Conservation (phyloP, 345 rosid species). For the Eucalyptus erythrocorys region DNA sequence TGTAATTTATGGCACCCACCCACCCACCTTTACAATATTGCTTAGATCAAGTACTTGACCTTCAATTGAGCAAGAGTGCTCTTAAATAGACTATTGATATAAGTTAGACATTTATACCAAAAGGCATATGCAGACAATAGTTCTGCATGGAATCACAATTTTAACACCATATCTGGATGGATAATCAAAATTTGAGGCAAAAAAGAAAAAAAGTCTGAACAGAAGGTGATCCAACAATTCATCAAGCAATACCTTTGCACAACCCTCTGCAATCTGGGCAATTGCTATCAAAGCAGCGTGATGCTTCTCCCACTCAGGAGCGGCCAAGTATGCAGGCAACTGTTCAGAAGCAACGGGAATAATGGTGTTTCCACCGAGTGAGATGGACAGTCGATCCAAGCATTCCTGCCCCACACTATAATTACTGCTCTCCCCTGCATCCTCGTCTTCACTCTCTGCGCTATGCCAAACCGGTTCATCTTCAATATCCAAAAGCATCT, state of each 20-base stretch:
- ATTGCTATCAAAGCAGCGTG: constrained; percentile 95
- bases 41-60: neutral
- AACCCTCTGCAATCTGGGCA: constrained; percentile 99
- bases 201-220: neutral
- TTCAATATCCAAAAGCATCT: constrained; percentile 84
- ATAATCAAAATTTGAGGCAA: neutral
- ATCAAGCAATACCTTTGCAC: constrained; percentile 55
- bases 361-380: constrained; percentile 93
- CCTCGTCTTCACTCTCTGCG: constrained; percentile 89
- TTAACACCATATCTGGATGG: neutral
- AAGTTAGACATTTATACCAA: neutral
- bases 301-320: constrained; percentile 98
- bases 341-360: constrained; percentile 96
- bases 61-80: neutral
- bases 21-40: neutral
- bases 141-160: neutral
- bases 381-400: constrained; percentile 87
- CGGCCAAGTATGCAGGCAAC: constrained; percentile 79
- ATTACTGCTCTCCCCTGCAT: constrained; percentile 91
- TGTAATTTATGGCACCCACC: neutral
- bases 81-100: neutral
- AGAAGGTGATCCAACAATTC: neutral
- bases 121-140: neutral
- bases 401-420: constrained; percentile 97
- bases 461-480: constrained; percentile 92